Evolutionary conservation across 2,329 filamentous ascomycete genomes (phyloP).

Genomic region (Triangularia setosa): DNA sequence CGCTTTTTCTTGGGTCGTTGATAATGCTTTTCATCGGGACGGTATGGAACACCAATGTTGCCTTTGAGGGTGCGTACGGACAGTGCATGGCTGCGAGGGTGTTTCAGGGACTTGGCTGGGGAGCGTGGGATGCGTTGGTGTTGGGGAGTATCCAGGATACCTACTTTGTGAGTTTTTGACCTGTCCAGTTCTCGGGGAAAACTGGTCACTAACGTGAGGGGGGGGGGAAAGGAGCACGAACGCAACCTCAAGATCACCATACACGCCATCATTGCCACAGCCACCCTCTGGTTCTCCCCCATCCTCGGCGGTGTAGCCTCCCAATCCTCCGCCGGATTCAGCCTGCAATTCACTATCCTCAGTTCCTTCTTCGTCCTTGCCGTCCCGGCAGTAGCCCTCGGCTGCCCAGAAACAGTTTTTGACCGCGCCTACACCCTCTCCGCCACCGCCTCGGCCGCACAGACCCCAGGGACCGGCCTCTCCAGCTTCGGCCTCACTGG

Average conservation of each 20-base stretch:
- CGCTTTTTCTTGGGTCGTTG: slow-evolving; percentile 47
- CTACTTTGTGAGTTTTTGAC: slow-evolving; percentile 45
- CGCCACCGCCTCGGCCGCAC: slow-evolving; percentile 1
- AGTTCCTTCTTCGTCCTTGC: slow-evolving; percentile 45
- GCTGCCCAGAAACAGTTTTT: slow-evolving; percentile 51
- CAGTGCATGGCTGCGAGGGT: slow-evolving; percentile 50
- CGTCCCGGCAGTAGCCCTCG: slow-evolving; percentile 45
- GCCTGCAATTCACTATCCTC: slow-evolving; percentile 49
- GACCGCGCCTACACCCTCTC: slow-evolving; percentile 36
- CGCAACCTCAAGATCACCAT: slow-evolving; percentile 42
- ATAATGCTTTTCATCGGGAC: slow-evolving; percentile 45
- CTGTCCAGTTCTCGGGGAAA: not conserved
- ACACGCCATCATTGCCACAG: slow-evolving; percentile 42
- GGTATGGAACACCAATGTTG: slow-evolving; percentile 47
- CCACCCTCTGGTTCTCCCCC: slow-evolving; percentile 51
- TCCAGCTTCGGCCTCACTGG: slow-evolving; percentile 15
- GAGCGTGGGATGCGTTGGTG: slow-evolving; percentile 53
- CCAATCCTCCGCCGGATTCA: slow-evolving; percentile 37
- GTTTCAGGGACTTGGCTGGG: slow-evolving; percentile 57
- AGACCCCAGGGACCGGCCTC: slow-evolving; percentile 26
- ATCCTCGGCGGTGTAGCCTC: slow-evolving; percentile 50
- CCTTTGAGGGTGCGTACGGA: slow-evolving; percentile 34
- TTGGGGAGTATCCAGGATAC: slow-evolving; percentile 52
- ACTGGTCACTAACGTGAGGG: slow-evolving; percentile 26
- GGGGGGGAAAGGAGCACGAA: slow-evolving; percentile 51